These are phyloP conservation scores for Zygoascus tannicola DNA, from an alignment of 805 yeast genomes.

Conservation along the genomic window DNA sequence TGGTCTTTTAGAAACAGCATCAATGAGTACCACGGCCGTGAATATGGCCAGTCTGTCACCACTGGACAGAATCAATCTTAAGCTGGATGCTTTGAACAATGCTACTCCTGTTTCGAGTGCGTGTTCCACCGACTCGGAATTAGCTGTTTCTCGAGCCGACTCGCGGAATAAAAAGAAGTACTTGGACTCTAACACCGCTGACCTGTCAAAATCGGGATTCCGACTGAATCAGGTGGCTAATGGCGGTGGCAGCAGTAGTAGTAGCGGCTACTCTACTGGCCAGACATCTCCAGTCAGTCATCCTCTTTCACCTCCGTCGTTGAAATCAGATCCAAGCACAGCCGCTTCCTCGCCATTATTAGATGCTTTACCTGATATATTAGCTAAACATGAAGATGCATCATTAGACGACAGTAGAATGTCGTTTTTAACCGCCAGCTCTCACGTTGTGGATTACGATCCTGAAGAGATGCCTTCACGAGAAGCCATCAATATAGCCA, in stretches of 20 bases:
- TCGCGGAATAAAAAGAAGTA: background rate
- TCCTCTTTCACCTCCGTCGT: slow-evolving; percentile 5
- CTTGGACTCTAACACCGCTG: background rate
- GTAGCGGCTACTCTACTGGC: slow-evolving; percentile 1
- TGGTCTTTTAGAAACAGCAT: slow-evolving; percentile 17
- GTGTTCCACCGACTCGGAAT: background rate
- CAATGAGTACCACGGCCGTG: background rate
- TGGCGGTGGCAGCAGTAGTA: too few species aligned
- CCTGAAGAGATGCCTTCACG: background rate
- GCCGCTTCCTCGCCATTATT: slow-evolving; percentile 8
- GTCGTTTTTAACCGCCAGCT: background rate
- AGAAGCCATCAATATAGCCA: background rate
- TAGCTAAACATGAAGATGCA: background rate
- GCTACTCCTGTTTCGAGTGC: background rate
- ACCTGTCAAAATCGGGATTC: background rate
- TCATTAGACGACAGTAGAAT: background rate
- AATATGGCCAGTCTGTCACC: background rate
- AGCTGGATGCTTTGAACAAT: background rate
- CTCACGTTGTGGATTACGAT: background rate
- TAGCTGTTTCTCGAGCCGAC: background rate
- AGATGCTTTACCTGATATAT: background rate
- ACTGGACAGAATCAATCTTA: background rate
- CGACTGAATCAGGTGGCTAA: background rate
- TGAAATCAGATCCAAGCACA: slow-evolving; percentile 10
- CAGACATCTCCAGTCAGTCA: slow-evolving; percentile 4